Percentiles rank a stretch among this genome's conserved stretches.
Conservation (phyloP, 345 rosid genomes). For the Psidium guajava region DNA sequence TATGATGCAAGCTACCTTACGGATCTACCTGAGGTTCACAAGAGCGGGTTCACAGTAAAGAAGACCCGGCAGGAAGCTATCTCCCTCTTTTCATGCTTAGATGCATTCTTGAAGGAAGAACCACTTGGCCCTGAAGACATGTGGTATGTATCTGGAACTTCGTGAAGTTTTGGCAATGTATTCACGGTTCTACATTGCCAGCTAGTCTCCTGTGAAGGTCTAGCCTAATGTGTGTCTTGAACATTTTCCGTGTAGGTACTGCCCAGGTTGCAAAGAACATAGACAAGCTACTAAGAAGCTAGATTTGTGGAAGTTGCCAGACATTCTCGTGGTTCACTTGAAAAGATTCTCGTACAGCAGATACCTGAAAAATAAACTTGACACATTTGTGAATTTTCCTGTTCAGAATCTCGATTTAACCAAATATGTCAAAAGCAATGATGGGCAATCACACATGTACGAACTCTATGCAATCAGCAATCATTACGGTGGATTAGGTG, state of each 20-base stretch:
- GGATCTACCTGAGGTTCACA: constrained; percentile 69
- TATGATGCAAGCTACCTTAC: constrained; percentile 68
- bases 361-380: constrained; percentile 72
- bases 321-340: constrained; percentile 78
- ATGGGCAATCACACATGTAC: constrained; percentile 46
- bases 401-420: constrained; percentile 69
- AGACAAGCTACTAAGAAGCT: constrained; percentile 90
- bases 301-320: constrained; percentile 88
- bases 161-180: neutral
- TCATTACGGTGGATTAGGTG: constrained; percentile 89
- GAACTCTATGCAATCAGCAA: constrained; percentile 89
- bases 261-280: constrained; percentile 82
- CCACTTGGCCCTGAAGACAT: constrained; percentile 92
- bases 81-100: constrained; percentile 87
- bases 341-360: constrained; percentile 85
- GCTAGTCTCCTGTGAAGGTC: neutral
- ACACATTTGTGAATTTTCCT: constrained; percentile 73
- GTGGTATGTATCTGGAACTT: constrained; percentile 41
- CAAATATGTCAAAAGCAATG: constrained; percentile 54
- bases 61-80: constrained; percentile 75
- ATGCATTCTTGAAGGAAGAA: constrained; percentile 87
- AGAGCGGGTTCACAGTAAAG: constrained; percentile 47
- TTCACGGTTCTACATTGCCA: neutral
- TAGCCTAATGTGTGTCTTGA: neutral
- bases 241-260: constrained; percentile 45